Evolutionary conservation across 495 filamentous ascomycete genomes (phyloP).

Genomic region (Daldinia concentrica): DNA sequence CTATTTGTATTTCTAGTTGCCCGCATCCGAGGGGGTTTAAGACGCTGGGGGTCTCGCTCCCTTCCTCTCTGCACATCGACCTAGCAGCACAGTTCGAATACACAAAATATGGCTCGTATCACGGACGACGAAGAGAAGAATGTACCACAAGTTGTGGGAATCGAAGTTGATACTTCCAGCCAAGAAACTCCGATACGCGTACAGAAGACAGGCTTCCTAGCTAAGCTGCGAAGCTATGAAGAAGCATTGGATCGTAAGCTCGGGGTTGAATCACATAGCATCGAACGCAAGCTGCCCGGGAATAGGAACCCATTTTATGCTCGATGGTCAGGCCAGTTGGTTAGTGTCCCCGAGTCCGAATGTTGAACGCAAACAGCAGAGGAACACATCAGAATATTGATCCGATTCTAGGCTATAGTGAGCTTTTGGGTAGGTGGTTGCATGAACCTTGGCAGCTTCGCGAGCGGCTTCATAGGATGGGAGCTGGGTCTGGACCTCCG

Average conservation of each 20-base stretch:
- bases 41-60: background rate
- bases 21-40: background rate
- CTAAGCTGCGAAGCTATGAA: constrained; percentile 52
- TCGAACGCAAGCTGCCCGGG: constrained; percentile 62
- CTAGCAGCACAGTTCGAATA: background rate
- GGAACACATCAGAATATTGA: background rate
- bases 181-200: constrained; percentile 2
- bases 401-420: constrained; percentile 22
- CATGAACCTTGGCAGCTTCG: constrained; percentile 65
- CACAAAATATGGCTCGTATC: constrained; percentile 10
- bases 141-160: background rate
- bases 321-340: constrained; percentile 44
- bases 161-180: constrained; percentile 24
- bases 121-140: constrained; percentile 33
- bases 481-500: constrained; percentile 59
- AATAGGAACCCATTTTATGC: constrained; percentile 52
- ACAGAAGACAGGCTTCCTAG: constrained; percentile 7
- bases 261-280: constrained; percentile 63
- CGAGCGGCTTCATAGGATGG: constrained; percentile 59
- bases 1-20: constrained; percentile 20
- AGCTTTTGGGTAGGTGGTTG: constrained; percentile 60
- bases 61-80: background rate
- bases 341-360: constrained; percentile 37
- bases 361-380: background rate
- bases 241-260: constrained; percentile 61